phyloP scores from a whole-genome alignment of 2,329 filamentous ascomycete genomes.

The Talaromyces rugulosus region DNA sequence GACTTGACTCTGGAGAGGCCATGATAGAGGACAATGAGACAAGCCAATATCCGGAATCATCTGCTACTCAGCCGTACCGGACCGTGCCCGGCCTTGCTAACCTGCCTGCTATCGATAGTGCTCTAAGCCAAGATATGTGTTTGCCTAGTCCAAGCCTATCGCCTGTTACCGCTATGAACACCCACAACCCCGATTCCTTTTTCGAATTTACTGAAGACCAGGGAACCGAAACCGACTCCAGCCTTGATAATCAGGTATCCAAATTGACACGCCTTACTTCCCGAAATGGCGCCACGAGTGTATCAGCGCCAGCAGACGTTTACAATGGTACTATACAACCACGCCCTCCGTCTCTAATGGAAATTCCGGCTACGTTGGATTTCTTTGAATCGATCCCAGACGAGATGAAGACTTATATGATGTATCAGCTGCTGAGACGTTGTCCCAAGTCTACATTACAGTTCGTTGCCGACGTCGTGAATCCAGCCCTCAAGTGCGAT shows the following conservation, averaged over 20 bases:
- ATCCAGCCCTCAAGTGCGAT: conserved; percentile 90
- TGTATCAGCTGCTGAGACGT: conserved; percentile 88
- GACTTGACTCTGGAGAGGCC: conserved; percentile 16
- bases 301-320: neutral
- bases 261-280: conserved; percentile 19
- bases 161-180: conserved; percentile 75
- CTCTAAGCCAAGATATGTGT: conserved; percentile 79
- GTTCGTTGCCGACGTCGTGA: conserved; percentile 84
- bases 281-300: conserved; percentile 14
- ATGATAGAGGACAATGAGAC: conserved; percentile 19
- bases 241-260: conserved; percentile 34
- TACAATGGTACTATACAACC: conserved; percentile 21
- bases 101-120: conserved; percentile 59
- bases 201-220: conserved; percentile 38
- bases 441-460: conserved; percentile 86
- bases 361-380: conserved; percentile 82
- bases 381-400: conserved; percentile 87
- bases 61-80: conserved; percentile 15
- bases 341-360: conserved; percentile 54
- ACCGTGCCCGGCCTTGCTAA: conserved; percentile 21
- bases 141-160: conserved; percentile 92
- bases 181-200: conserved; percentile 39
- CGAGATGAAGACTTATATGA: conserved; percentile 90
- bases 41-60: conserved; percentile 16
- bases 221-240: conserved; percentile 41